Conservation (phyloP, 257 asterid species). For the Solanum piurae region DNA sequence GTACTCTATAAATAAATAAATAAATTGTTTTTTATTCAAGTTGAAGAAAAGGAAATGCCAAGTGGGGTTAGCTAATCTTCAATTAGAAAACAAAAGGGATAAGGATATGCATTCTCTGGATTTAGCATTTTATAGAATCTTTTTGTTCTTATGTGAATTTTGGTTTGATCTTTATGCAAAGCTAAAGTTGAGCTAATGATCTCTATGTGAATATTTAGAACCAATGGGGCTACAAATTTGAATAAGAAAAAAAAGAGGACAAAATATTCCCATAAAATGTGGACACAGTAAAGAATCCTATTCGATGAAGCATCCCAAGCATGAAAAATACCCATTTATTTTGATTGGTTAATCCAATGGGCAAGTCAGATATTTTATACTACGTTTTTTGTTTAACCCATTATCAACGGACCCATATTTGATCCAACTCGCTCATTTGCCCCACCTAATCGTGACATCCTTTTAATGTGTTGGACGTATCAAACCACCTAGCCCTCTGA, state of each 20-base stretch:
- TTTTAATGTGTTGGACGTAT: neutral
- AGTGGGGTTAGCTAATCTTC: neutral
- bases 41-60: neutral
- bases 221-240: neutral
- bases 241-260: neutral
- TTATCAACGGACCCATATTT: no score
- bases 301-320: neutral
- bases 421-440: neutral
- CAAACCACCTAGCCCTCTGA: no score
- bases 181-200: neutral
- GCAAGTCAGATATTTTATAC: no score
- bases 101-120: neutral
- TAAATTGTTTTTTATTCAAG: neutral
- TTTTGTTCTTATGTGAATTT: neutral
- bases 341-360: neutral
- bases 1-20: neutral
- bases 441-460: neutral
- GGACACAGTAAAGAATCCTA: neutral
- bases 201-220: neutral
- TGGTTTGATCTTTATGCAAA: neutral
- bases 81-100: neutral
- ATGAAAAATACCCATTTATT: neutral
- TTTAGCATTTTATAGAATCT: neutral
- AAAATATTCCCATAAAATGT: neutral
- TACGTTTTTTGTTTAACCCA: no score